phyloP scores from a whole-genome alignment of 371 early-diverging fungal species.

The Rhizopus stolonifer region DNA sequence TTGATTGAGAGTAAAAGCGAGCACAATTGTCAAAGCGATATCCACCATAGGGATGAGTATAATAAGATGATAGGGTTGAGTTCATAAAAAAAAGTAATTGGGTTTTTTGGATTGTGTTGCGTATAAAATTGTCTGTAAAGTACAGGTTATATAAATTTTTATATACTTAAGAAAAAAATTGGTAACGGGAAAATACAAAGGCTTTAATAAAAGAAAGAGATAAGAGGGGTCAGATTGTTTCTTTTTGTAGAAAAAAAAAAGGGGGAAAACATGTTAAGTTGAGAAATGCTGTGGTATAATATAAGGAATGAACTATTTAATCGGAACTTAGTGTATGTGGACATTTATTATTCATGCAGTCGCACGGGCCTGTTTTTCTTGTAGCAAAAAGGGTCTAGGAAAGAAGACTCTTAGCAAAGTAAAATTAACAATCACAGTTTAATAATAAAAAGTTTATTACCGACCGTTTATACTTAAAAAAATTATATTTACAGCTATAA shows the following conservation, averaged over 20 bases:
- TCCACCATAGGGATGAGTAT: slow-evolving; percentile 24
- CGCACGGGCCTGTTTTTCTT: slow-evolving; percentile 21
- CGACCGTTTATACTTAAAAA: slow-evolving; percentile 2
- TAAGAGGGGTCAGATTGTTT: not conserved
- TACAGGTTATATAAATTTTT: not conserved
- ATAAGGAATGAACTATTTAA: slow-evolving; percentile 29
- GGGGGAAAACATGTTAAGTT: slow-evolving; percentile 9
- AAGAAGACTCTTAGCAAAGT: not conserved
- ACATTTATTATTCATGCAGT: slow-evolving; percentile 21
- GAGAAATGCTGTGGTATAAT: slow-evolving; percentile 23
- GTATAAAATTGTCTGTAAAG: not conserved
- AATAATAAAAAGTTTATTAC: slow-evolving; percentile 3
- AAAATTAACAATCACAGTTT: not conserved
- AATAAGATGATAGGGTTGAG: slow-evolving; percentile 19
- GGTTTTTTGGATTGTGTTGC: too few species aligned
- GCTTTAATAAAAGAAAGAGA: slow-evolving; percentile 4
- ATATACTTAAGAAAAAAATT: not conserved
- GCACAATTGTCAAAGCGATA: slow-evolving; percentile 23
- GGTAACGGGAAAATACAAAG: not conserved
- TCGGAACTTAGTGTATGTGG: slow-evolving; percentile 23
- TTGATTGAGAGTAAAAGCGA: slow-evolving; percentile 17
- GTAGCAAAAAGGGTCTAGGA: not conserved
- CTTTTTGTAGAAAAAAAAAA: slow-evolving; percentile 10
- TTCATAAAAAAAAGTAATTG: slow-evolving; percentile 15
- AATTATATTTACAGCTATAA: not conserved